Evolutionary conservation across 257 asterid species (phyloP).

Genomic region (Rubia yunnanensis): DNA sequence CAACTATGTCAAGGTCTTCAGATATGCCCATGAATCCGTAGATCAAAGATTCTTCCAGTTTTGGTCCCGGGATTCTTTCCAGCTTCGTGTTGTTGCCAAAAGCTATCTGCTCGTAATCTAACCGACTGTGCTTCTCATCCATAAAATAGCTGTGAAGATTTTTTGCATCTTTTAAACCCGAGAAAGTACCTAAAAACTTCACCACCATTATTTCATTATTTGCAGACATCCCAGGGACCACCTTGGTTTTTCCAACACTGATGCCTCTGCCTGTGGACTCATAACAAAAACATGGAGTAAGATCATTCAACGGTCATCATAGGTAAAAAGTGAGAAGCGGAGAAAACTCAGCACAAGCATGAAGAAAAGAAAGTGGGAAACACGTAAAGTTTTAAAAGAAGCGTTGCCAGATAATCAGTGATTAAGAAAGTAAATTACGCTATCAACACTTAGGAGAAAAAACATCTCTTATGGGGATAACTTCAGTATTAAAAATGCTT

Average conservation of each 20-base stretch:
- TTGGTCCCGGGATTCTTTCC: slow-evolving; percentile 2
- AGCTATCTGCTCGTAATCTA: slow-evolving; percentile 13
- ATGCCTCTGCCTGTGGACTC: slow-evolving; percentile 25
- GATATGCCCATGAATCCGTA: slow-evolving; percentile 32
- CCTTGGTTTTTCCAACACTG: slow-evolving; percentile 20
- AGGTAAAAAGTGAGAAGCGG: not conserved
- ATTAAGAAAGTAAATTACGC: not conserved
- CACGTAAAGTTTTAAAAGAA: not conserved
- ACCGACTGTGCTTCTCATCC: slow-evolving; percentile 22
- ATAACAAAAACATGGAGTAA: not conserved
- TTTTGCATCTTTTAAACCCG: slow-evolving; percentile 28
- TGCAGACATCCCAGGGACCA: slow-evolving; percentile 22
- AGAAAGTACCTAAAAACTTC: slow-evolving; percentile 27
- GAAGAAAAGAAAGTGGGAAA: not conserved
- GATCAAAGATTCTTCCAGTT: slow-evolving; percentile 16
- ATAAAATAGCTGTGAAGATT: slow-evolving; percentile 24
- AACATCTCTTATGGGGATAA: not conserved
- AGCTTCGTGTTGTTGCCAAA: not conserved
- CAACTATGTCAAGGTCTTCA: slow-evolving; percentile 32
- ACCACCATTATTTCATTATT: slow-evolving; percentile 23
- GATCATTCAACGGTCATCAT: not conserved
- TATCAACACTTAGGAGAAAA: not conserved
- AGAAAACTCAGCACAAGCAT: not conserved
- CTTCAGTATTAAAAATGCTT: not conserved
- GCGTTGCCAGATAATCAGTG: not conserved